Evolutionary conservation across 2,329 filamentous ascomycete species (phyloP), one percentile per base, ranked within the genome.

Genomic region (Ophiostoma sp.): DNA sequence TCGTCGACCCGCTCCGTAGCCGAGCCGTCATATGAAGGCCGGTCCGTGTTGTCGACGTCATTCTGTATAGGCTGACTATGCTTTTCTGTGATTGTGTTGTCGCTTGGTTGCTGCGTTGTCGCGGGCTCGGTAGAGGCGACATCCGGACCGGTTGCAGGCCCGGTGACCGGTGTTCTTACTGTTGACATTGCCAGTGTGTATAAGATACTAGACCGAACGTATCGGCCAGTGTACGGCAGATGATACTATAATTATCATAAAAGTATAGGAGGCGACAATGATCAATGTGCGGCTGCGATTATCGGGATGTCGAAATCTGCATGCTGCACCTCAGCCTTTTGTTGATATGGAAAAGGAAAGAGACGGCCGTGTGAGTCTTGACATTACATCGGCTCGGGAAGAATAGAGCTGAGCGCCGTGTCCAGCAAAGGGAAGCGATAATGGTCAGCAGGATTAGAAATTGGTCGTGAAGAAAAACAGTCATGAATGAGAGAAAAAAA

Each of bases 1-100:
- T 62, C 65, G 36, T 47, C 47, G 3, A 5, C 69, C 45, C 45
- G 66, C 38, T 71, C 41, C 9, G 63, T 64, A 42, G 60, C 60
- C 16, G 60, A 63, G 60, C 40, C 60, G 40, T 63, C 60, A 4
- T 38, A 42, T 40, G 60, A 44, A 11, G 16, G 38, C 16, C 60
- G 60, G 7, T 16, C 40, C 36, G 40, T 42, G 38, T 42, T 18
- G 36, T 27, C 60, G 38, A 18, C 60, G 40, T 41, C 60, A n/a
- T 16, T 42, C 5, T 40, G 40, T 18, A 27, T 27, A 1, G 27
- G 27, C 27, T 27, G 27, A 27, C 27, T 27, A 27, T 27, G 27
- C 27, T 27, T 27, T 27, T 27, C 27, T 27, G 27, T 27, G 27
- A 27, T 27, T 27, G 14, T 63, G 58, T 9, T 12, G 27, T 41